Percentiles rank a stretch among this genome's conserved stretches.
These are phyloP conservation scores for Venturia nashicola DNA, from an alignment of 2,329 filamentous ascomycete genomes.

Conservation along the genomic window DNA sequence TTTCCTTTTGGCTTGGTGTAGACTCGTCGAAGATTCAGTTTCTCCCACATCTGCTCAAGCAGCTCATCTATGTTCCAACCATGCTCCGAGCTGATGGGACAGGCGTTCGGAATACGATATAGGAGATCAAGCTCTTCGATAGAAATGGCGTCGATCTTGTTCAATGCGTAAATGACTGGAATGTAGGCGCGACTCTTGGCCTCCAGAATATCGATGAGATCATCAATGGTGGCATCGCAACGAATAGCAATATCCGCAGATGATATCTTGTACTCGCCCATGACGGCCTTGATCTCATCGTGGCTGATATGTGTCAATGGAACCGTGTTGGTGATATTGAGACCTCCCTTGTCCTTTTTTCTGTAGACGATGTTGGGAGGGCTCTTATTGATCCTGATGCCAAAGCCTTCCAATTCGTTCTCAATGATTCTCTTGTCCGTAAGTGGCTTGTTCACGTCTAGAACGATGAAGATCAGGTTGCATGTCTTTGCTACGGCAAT, in stretches of 20 bases:
- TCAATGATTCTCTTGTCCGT: constrained; percentile 97
- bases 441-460: constrained; percentile 96
- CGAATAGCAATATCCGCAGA: constrained; percentile 96
- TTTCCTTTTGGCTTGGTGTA: constrained; percentile 98
- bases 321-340: constrained; percentile 91
- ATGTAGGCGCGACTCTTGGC: constrained; percentile 93
- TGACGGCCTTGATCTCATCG: constrained; percentile 95
- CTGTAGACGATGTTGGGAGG: constrained; percentile 98
- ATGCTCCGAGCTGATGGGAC: constrained; percentile 87
- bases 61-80: constrained; percentile 98
- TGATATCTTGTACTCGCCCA: constrained; percentile 92
- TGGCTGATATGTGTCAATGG: constrained; percentile 85
- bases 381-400: constrained; percentile 92
- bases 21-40: constrained; percentile 77
- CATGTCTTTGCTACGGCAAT: constrained; percentile 99
- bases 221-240: constrained; percentile 94
- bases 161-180: constrained; percentile 96
- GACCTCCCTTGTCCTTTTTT: constrained; percentile 98
- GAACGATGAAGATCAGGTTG: constrained; percentile 94
- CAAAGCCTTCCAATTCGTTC: constrained; percentile 88
- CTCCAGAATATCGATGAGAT: constrained; percentile 90
- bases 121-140: constrained; percentile 95
- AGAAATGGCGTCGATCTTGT: constrained; percentile 97
- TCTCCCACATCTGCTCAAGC: constrained; percentile 97
- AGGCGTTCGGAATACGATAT: constrained; percentile 93